phyloP scores from a whole-genome alignment of 2,329 filamentous ascomycete genomes.

The Epichloe brachyelytri region DNA sequence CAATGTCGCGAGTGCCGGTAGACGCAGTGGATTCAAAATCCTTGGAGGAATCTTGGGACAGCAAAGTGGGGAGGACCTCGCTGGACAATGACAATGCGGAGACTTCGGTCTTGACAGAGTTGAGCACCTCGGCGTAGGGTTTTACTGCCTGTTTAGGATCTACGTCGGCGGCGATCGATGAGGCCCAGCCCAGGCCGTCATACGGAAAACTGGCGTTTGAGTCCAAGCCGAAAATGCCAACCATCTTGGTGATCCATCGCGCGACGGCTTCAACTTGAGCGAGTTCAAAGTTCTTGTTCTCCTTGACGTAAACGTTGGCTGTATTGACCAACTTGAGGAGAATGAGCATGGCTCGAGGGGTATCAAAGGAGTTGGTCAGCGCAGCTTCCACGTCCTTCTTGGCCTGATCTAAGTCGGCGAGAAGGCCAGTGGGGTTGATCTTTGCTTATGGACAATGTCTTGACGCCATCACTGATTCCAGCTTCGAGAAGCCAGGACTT shows the following conservation, averaged over 20 bases:
- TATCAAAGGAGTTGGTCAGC: conserved; percentile 79
- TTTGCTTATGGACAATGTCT: conserved; percentile 25
- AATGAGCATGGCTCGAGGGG: conserved; percentile 62
- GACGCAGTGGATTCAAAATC: conserved; percentile 35
- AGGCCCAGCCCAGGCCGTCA: conserved; percentile 43
- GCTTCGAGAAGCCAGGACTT: conserved; percentile 41
- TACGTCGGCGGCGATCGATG: conserved; percentile 24
- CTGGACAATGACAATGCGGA: conserved; percentile 35
- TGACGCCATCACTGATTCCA: conserved; percentile 20
- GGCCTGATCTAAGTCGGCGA: conserved; percentile 36
- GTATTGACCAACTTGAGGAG: conserved; percentile 67
- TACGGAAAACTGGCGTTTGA: conserved; percentile 42
- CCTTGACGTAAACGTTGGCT: conserved; percentile 50
- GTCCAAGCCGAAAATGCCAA: conserved; percentile 75
- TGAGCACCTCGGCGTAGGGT: conserved; percentile 33
- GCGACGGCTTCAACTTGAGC: conserved; percentile 44
- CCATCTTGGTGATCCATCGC: conserved; percentile 70
- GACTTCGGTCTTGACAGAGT: conserved; percentile 33
- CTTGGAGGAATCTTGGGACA: conserved; percentile 28
- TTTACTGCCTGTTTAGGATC: conserved; percentile 33
- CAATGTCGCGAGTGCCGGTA: conserved; percentile 35
- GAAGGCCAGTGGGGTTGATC: conserved; percentile 20
- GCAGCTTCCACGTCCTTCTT: conserved; percentile 43
- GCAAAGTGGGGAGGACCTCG: conserved; percentile 28
- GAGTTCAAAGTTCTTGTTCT: conserved; percentile 33